These are phyloP conservation scores for Saturnispora gosingensis DNA, from an alignment of 805 yeast genomes.

Conservation along the genomic window DNA sequence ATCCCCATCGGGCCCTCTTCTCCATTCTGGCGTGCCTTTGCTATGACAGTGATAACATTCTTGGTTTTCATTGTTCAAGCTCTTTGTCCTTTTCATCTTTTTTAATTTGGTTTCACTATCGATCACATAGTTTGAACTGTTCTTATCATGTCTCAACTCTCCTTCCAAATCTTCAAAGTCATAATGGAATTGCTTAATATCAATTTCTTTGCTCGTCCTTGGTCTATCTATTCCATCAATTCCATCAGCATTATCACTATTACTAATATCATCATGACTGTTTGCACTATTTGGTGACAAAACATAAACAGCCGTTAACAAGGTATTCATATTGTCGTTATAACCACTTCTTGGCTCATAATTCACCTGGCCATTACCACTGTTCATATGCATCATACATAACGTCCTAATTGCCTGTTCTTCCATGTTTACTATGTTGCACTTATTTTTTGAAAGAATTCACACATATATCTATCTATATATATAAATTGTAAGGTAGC, in stretches of 20 bases:
- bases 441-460: background rate
- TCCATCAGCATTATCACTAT: background rate
- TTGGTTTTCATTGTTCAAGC: background rate
- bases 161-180: background rate
- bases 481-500: background rate
- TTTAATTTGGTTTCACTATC: background rate
- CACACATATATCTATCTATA: background rate
- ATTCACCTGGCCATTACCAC: background rate
- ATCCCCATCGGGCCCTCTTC: conserved; percentile 72
- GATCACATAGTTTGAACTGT: background rate
- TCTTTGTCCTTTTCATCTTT: background rate
- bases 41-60: conserved; percentile 34
- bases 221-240: background rate
- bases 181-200: background rate
- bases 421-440: conserved; percentile 11
- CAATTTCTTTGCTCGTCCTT: background rate
- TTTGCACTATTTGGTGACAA: background rate
- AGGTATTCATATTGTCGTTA: background rate
- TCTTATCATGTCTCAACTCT: background rate
- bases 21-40: conserved; percentile 71
- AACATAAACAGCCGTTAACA: background rate
- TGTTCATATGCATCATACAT: conserved; percentile 20
- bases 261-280: background rate
- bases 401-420: conserved; percentile 24
- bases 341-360: background rate